A percentile compares a stretch with the other conserved stretches of the same genome.
These are phyloP conservation scores for Epichloe sylvatica DNA, from an alignment of 2,329 filamentous ascomycete species.

Conservation along the genomic window DNA sequence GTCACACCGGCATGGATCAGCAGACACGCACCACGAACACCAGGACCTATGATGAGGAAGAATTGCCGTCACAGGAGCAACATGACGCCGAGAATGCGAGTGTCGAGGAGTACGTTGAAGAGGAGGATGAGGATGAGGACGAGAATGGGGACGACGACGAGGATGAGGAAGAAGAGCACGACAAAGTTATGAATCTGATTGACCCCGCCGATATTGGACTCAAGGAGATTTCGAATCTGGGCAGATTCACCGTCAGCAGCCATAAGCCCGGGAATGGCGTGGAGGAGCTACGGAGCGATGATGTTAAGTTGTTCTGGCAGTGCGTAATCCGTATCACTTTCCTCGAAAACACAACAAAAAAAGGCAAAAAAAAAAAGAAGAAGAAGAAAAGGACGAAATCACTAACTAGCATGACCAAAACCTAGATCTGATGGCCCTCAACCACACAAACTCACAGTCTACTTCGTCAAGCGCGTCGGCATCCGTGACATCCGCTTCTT, in stretches of 20 bases:
- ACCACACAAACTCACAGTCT: constrained; percentile 68
- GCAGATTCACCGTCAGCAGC: constrained; percentile 69
- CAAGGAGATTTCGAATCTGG: constrained; percentile 75
- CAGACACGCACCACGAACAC: constrained; percentile 13
- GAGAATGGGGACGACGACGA: constrained; percentile 20
- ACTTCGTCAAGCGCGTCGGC: constrained; percentile 71
- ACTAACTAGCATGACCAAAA: background rate
- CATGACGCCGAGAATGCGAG: constrained; percentile 20
- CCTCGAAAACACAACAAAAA: background rate
- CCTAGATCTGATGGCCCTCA: constrained; percentile 69
- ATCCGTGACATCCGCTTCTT: constrained; percentile 70
- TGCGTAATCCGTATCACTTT: constrained; percentile 23
- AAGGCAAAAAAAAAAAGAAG: background rate
- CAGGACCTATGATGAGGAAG: constrained; percentile 17
- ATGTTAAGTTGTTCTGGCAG: constrained; percentile 68
- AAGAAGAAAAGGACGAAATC: background rate
- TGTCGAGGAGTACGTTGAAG: constrained; percentile 11
- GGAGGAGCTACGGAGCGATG: constrained; percentile 59
- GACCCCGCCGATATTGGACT: constrained; percentile 41
- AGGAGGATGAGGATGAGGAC: constrained; percentile 22
- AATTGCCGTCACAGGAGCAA: constrained; percentile 16
- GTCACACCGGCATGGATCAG: constrained; percentile 12
- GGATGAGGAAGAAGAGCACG: constrained; percentile 23
- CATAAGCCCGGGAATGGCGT: constrained; percentile 71
- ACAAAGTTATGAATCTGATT: constrained; percentile 31